Evolutionary conservation across 2,329 filamentous ascomycete species (phyloP).

Genomic region (Chaetothyriales sp.): DNA sequence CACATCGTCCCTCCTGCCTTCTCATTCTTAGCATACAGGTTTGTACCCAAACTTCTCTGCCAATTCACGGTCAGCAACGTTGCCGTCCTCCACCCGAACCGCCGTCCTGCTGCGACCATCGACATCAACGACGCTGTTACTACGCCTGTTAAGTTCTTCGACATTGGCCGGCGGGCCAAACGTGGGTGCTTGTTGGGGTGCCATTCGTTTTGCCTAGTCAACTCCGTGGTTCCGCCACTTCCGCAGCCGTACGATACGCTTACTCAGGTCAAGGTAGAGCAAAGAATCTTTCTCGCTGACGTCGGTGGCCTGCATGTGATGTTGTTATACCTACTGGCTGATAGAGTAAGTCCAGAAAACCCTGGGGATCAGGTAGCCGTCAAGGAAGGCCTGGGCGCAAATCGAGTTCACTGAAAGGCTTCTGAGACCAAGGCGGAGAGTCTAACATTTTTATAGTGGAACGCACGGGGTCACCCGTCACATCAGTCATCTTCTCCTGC

Average conservation of each 20-base stretch:
- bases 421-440: not conserved
- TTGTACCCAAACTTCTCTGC: conserved; percentile 22
- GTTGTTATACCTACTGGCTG: not conserved
- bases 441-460: not conserved
- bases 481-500: not conserved
- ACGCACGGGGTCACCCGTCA: not conserved
- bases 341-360: not conserved
- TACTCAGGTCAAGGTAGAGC: conserved; percentile 7
- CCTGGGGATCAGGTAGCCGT: not conserved
- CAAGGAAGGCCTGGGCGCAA: not conserved
- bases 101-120: conserved; percentile 7
- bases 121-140: conserved; percentile 11
- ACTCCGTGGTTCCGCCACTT: conserved; percentile 7
- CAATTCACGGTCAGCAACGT: conserved; percentile 18
- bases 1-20: too few species aligned
- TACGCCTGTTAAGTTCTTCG: conserved; percentile 8
- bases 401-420: not conserved
- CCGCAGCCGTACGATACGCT: conserved; percentile 13
- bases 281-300: conserved; percentile 5
- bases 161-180: conserved; percentile 2
- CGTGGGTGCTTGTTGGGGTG: not conserved
- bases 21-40: conserved; percentile 15
- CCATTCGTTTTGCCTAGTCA: not conserved
- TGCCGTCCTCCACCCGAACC: conserved; percentile 17
- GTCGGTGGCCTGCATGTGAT: conserved; percentile 9